phyloP scores from a whole-genome alignment of 768 basidiomycete genomes.

The Lactarius indigo region DNA sequence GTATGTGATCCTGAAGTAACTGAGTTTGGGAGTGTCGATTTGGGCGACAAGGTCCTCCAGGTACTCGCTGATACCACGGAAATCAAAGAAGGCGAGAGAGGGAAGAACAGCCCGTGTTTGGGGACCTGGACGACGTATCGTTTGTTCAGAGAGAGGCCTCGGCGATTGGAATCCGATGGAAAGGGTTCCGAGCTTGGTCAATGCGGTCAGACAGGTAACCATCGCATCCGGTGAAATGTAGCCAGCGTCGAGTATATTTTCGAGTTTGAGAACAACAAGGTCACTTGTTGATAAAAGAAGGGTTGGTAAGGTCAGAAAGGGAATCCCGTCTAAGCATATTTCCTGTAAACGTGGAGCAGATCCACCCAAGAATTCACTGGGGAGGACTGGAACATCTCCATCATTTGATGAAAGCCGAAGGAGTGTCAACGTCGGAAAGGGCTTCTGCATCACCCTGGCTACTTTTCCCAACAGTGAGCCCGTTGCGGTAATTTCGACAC shows the following conservation, averaged over 20 bases:
- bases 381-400: background rate
- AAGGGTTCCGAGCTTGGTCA: background rate
- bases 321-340: background rate
- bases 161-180: background rate
- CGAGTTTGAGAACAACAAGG: background rate
- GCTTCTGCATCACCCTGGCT: background rate
- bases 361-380: background rate
- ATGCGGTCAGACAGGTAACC: background rate
- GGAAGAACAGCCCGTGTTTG: background rate
- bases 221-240: background rate
- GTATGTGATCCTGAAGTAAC: background rate
- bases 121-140: background rate
- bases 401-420: background rate
- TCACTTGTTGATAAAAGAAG: background rate
- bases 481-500: background rate
- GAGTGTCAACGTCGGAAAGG: background rate
- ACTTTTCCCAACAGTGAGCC: background rate
- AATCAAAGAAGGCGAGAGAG: background rate
- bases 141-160: background rate
- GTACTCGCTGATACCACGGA: background rate
- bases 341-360: background rate
- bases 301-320: background rate
- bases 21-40: background rate
- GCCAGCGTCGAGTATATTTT: background rate
- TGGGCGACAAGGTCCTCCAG: background rate